phyloP scores from a whole-genome alignment of 1,284 basidiomycete genomes.

The Sphaerobolus stellatus region DNA sequence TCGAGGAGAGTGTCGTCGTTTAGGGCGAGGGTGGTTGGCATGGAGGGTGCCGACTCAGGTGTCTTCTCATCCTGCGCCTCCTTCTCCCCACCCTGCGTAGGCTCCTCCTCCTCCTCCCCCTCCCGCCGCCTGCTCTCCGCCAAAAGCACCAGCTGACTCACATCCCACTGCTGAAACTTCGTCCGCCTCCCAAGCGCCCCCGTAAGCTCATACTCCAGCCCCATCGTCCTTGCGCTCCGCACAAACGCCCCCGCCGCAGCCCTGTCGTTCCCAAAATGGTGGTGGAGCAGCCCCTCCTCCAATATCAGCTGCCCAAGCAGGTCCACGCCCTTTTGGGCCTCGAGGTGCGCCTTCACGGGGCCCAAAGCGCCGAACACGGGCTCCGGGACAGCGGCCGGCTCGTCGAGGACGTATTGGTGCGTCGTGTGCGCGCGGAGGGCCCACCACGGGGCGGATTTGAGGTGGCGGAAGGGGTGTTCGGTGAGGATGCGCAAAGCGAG shows the following conservation, averaged over 20 bases:
- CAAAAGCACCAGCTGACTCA: constrained; percentile 91
- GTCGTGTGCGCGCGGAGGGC: constrained; percentile 68
- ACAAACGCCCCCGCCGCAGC: constrained; percentile 80
- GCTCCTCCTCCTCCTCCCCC: constrained; percentile 28
- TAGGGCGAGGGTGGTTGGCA: constrained; percentile 80
- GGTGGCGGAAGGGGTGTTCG: constrained; percentile 45
- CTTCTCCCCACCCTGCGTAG: constrained; percentile 21
- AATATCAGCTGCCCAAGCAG: constrained; percentile 71
- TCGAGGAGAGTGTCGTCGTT: constrained; percentile 98
- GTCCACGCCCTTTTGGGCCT: constrained; percentile 51
- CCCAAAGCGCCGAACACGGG: constrained; percentile 50
- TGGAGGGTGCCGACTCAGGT: constrained; percentile 29
- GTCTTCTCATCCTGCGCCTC: constrained; percentile 17
- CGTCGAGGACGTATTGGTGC: constrained; percentile 86
- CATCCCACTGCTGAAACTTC: constrained; percentile 86
- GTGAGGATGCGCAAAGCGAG: constrained; percentile 74
- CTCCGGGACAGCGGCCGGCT: constrained; percentile 65
- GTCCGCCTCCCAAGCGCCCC: constrained; percentile 94
- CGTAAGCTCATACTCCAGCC: constrained; percentile 87
- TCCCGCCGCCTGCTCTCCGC: constrained; percentile 74
- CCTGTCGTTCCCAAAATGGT: constrained; percentile 74
- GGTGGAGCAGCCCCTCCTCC: constrained; percentile 81
- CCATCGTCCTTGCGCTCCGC: constrained; percentile 73
- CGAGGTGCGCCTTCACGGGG: constrained; percentile 41
- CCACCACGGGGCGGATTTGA: constrained; percentile 73